phyloP scores from a whole-genome alignment of 805 yeast genomes.

The Clavispora vitiphila region DNA sequence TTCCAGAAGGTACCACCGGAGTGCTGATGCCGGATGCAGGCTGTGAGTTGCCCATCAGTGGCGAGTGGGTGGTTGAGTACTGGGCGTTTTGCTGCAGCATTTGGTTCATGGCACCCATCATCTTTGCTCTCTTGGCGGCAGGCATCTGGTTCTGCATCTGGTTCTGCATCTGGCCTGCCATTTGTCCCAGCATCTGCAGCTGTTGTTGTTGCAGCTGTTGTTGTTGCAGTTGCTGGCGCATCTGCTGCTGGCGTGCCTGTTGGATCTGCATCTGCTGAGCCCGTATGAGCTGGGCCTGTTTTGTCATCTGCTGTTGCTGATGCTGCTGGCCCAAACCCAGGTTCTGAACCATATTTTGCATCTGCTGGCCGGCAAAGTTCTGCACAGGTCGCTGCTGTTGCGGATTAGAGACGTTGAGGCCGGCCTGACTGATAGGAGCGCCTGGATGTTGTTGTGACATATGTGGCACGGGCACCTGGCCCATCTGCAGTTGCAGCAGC shows the following conservation, averaged over 20 bases:
- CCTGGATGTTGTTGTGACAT: neutral
- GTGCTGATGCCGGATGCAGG: conserved; percentile 12
- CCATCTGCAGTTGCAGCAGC: conserved; percentile 1
- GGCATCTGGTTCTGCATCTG: conserved; percentile 2
- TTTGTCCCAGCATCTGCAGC: conserved; percentile 3
- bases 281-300: conserved; percentile 7
- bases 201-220: conserved; percentile 9
- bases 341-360: neutral
- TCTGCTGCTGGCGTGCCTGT: conserved; percentile 10
- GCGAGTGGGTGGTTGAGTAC: conserved; percentile 6
- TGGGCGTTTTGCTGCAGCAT: conserved; percentile 9
- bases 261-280: conserved; percentile 14
- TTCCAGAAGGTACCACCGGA: conserved; percentile 10
- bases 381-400: neutral
- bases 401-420: neutral
- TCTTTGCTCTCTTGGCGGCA: conserved; percentile 14
- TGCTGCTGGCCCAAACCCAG: neutral
- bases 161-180: conserved; percentile 2
- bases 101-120: conserved; percentile 5
- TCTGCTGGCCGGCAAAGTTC: neutral
- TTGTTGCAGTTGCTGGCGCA: conserved; percentile 7
- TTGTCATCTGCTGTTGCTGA: conserved; percentile 4
- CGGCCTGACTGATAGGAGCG: neutral
- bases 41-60: conserved; percentile 11
- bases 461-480: neutral